Percentiles rank a stretch among this genome's conserved stretches.
Evolutionary conservation across 192 early-diverging fungal genomes (phyloP).

Genomic region (Lunasporangiospora selenospora): DNA sequence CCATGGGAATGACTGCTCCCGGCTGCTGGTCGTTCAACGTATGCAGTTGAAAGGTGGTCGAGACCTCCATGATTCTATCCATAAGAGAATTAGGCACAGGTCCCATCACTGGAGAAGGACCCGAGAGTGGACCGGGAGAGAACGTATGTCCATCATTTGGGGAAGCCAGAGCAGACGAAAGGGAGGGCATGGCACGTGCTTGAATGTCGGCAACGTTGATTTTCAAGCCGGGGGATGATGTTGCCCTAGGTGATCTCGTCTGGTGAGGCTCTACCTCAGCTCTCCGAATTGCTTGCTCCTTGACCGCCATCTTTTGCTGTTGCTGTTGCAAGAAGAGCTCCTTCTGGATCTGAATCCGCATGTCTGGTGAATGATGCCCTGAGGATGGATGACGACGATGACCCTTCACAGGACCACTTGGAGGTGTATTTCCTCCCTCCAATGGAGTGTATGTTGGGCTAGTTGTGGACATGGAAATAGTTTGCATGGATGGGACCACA

Average conservation of each 20-base stretch:
- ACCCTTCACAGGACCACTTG: slow-evolving; percentile 19
- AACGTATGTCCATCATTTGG: slow-evolving; percentile 27
- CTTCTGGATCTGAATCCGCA: slow-evolving; percentile 16
- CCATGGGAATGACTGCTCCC: not conserved
- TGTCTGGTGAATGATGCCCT: slow-evolving; percentile 42
- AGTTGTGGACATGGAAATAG: slow-evolving; percentile 5
- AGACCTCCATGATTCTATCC: slow-evolving; percentile 46
- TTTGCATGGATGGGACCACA: slow-evolving; percentile 33
- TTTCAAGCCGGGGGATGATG: slow-evolving; percentile 24
- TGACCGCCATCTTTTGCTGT: slow-evolving; percentile 30
- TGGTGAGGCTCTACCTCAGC: slow-evolving; percentile 33
- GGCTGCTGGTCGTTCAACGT: slow-evolving; percentile 29
- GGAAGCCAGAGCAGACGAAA: slow-evolving; percentile 26
- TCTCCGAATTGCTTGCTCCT: slow-evolving; percentile 17
- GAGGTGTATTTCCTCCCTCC: slow-evolving; percentile 7
- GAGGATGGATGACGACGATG: slow-evolving; percentile 44
- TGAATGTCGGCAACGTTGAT: slow-evolving; percentile 40
- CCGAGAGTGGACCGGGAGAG: slow-evolving; percentile 38
- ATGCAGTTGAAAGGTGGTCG: slow-evolving; percentile 32
- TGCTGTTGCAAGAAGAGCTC: slow-evolving; percentile 30
- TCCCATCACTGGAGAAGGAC: slow-evolving; percentile 28
- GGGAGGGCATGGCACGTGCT: slow-evolving; percentile 19
- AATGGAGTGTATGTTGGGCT: slow-evolving; percentile 27
- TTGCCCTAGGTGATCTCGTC: slow-evolving; percentile 36
- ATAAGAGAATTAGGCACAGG: slow-evolving; percentile 27